Base-by-base conservation (phyloP, 2,329 filamentous ascomycete genomes). In the Colletotrichum sp. region DNA sequence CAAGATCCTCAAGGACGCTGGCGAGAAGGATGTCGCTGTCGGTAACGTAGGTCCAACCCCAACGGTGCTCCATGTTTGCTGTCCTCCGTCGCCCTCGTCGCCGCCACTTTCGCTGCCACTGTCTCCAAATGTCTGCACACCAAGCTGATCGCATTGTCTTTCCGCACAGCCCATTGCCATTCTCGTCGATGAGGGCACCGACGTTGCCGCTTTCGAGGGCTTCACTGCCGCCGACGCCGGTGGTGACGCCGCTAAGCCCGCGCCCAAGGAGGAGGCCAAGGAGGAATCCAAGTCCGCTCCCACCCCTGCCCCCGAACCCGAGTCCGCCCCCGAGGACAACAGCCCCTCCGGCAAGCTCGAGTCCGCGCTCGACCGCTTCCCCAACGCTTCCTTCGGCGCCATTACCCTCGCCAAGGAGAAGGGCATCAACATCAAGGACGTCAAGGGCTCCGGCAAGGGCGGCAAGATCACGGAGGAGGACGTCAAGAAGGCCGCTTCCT, bases 381-480 rank as follows among this genome's bases (percentile, higher is more conserved):
- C 95, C 81, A 91, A 92, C 82, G 92, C 94, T 77, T 91, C 90
- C 80, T 91, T 93, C 60, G 91, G 94, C 75, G 95, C 94, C 80
- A 94, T 96, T 89, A 93, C 93, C 82, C 89, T 98, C 79, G 96
- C 96, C 76, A 90, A 94, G 72, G 96, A 98, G 88, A 95, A 94
- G 85, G 94, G 95, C 80, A 90, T 98, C 77, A 91, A 93, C 75
- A 86, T 98, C 79, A 91, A 92, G 82, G 87, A 90, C 79, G 86
- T 98, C 84, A 98, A 98, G 92, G 97, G 96, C 79, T 93, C 94
- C 80, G 96, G 97, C 77, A 92, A 94, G 79, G 93, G 92, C 81
- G 96, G 96, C 84, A 93, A 95, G 87, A 94, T 98, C 86, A 98
- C 95, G 81, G 95, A 96, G 88, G 92, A 95, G 83, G 96, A 98